A percentile compares a stretch with the other conserved stretches of the same genome.
Conservation (phyloP, 345 rosid species). For the Aegle marmelos region DNA sequence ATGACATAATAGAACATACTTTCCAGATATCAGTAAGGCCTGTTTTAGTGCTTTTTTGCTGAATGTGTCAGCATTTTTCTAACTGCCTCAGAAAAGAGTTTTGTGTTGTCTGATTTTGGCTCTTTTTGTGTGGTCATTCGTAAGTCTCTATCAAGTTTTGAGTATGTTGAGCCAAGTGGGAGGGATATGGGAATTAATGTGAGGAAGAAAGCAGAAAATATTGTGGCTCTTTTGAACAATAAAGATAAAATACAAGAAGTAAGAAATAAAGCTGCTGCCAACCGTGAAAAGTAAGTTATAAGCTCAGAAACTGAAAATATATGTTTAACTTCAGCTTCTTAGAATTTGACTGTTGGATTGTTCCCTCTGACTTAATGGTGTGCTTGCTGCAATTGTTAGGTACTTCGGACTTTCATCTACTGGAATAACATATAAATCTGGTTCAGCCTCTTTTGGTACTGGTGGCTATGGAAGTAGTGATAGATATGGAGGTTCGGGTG, state of each 20-base stretch:
- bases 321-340: constrained; percentile 6
- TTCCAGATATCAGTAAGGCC: constrained; percentile 89
- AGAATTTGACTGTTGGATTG: neutral
- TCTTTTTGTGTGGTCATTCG: constrained; percentile 15
- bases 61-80: neutral
- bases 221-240: constrained; percentile 65
- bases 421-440: constrained; percentile 69
- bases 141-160: constrained; percentile 92
- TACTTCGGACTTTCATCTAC: constrained; percentile 89
- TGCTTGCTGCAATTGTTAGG: constrained; percentile 37
- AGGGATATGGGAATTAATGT: constrained; percentile 92
- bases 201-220: constrained; percentile 90
- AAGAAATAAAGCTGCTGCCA: constrained; percentile 82
- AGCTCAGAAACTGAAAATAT: constrained; percentile 2
- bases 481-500: constrained; percentile 50
- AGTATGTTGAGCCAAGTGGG: constrained; percentile 92
- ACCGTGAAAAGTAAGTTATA: constrained; percentile 83
- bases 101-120: constrained; percentile 21
- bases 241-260: constrained; percentile 87
- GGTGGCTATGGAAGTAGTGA: constrained; percentile 47
- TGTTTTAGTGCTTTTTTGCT: constrained; percentile 7
- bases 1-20: constrained; percentile 94
- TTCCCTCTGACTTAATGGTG: constrained; percentile 11
- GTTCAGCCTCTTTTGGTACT: constrained; percentile 57
- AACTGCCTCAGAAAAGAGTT: neutral